A percentile compares a stretch with the other conserved stretches of the same genome.
These are phyloP conservation scores for Tolypocladium cylindrosporum DNA, from an alignment of 2,329 filamentous ascomycete species.

Conservation along the genomic window DNA sequence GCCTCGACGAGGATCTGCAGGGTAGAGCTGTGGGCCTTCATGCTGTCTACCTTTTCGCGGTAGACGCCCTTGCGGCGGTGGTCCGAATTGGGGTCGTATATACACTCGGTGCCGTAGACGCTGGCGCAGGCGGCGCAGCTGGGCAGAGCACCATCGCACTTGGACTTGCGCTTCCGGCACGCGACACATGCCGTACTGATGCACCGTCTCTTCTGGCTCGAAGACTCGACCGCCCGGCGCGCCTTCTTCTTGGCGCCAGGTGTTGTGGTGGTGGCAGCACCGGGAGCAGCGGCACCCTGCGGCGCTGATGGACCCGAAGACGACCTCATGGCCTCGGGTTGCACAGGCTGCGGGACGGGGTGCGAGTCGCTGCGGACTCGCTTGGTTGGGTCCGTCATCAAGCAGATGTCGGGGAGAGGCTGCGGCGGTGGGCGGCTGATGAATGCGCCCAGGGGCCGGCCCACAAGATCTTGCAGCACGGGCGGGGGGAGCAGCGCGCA, in stretches of 20 bases:
- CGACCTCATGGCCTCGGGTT: neutral
- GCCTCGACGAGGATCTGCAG: constrained; percentile 88
- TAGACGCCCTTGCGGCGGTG: constrained; percentile 95
- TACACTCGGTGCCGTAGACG: constrained; percentile 81
- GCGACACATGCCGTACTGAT: constrained; percentile 80
- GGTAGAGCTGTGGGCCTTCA: constrained; percentile 80
- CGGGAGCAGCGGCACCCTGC: neutral
- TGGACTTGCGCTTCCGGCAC: constrained; percentile 69
- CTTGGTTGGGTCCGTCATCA: neutral
- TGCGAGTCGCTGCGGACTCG: neutral
- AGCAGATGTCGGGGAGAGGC: neutral
- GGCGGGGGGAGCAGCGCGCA: constrained; percentile 1
- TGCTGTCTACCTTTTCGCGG: constrained; percentile 80
- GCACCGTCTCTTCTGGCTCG: constrained; percentile 59
- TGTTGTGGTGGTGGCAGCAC: constrained; percentile 6
- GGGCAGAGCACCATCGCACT: constrained; percentile 85
- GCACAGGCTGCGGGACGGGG: neutral
- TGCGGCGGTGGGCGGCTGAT: neutral
- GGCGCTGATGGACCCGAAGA: neutral
- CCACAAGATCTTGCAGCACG: constrained; percentile 2
- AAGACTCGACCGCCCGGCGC: constrained; percentile 36
- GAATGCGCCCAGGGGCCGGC: neutral
- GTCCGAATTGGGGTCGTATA: constrained; percentile 94
- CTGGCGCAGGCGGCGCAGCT: constrained; percentile 94
- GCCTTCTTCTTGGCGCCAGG: constrained; percentile 35